phyloP scores from a whole-genome alignment of 176 grass and related monocot genomes.

The Zoysia japonica region DNA sequence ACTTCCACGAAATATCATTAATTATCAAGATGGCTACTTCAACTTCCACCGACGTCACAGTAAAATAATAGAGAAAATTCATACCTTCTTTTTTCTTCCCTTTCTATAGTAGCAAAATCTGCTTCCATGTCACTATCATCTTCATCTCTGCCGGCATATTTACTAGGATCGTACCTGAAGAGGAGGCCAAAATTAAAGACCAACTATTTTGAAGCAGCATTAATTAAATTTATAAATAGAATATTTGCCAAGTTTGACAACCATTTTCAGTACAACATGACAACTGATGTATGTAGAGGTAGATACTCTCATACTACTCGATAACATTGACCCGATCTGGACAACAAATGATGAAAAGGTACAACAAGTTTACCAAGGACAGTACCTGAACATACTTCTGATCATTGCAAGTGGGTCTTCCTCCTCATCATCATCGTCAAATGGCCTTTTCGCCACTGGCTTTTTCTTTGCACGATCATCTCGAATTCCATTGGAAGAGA shows the following conservation, averaged over 20 bases:
- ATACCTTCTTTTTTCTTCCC: constrained; percentile 88
- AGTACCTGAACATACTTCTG: constrained; percentile 75
- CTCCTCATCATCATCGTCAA: constrained; percentile 65
- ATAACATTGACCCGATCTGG: neutral
- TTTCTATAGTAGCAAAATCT: constrained; percentile 89
- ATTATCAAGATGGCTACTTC: neutral
- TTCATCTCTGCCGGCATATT: constrained; percentile 70
- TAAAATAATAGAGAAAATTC: neutral
- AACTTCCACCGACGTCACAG: neutral
- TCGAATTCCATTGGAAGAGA: constrained; percentile 44
- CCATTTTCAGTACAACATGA: too few species aligned
- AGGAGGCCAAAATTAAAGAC: constrained; percentile 27
- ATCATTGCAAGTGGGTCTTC: constrained; percentile 67
- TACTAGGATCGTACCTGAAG: constrained; percentile 90
- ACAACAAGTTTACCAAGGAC: constrained; percentile 17
- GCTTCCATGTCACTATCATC: constrained; percentile 99
- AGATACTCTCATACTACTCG: too few species aligned
- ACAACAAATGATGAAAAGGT: neutral
- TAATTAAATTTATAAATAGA: neutral
- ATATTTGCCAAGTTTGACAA: neutral
- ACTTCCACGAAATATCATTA: neutral
- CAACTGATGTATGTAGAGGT: too few species aligned
- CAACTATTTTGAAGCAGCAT: neutral
- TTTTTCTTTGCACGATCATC: constrained; percentile 61
- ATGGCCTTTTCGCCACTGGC: constrained; percentile 43